Evolutionary conservation across 345 rosid genomes (phyloP), one percentile per base, ranked within the genome.

Genomic region (Trapa incisa): DNA sequence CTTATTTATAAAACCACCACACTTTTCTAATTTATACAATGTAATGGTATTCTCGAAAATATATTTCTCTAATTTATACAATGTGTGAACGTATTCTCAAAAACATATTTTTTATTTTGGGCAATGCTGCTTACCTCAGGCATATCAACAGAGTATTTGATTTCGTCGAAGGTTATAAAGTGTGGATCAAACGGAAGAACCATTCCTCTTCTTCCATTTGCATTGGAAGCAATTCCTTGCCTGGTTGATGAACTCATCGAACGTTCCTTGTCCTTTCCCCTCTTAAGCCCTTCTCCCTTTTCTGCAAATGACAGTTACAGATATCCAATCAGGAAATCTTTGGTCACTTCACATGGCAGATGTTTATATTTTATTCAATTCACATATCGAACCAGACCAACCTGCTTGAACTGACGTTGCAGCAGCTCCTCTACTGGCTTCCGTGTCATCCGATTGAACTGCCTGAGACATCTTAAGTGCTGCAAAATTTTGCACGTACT

Each of bases 401-500:
- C 66, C 74, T 74, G 45, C 74, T n/a, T 42, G 43, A 56, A 64
- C 67, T 56, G 75, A 72, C 69, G 76, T 65, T 70, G 70, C 74
- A 70, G 74, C 70, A 35, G 68, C 66, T 75, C 78, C 73, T 57
- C 75, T 78, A 7, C 38, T 64, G 53, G 64, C 64, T 61, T 84
- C 47, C 1, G 65, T 12, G 38, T 84, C 84, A 37, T 85, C 84
- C 5, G 76, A 58, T 41, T 84, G 70, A 35, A 80, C 65, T 39
- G 87, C 78, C 48, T 75, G 83, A 68, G 83, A 75, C 72, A 78
- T 81, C 17, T 73, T 88, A 68, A 79, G 70, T 73, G 87, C 98
- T 92, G 81, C 75, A 67, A 29, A 62, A 48, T 53, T 17, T 35
- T 41, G 35, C 4, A 0, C 16, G 43, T 41, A 41, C 2, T 47